Base-by-base conservation (phyloP, 2,329 filamentous ascomycete species). In the Stagonosporopsis chrysanthemi region DNA sequence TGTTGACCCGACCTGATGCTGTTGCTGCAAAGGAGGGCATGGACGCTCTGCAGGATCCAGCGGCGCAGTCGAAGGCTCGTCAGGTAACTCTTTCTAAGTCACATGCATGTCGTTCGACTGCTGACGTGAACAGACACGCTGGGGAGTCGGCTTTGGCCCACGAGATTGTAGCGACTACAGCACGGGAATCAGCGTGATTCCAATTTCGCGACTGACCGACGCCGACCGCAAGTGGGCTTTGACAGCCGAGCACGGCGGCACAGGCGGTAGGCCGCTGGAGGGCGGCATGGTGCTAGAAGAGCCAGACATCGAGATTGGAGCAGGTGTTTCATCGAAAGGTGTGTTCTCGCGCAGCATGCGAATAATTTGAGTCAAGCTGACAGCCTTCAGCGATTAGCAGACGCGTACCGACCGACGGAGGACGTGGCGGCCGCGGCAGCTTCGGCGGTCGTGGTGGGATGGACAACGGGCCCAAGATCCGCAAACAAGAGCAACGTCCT, bases 161-260 rank as follows among this genome's bases (percentile, higher is more conserved):
- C 88, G 95, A 71, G 95, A 99, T 75, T 99, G 95, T 82, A 97
- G 92, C 75, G 93, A 99, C 78, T 99, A 99, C 77, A 85, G 88
- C 65, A 95, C 89, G 11, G 95, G 95, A 47, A 84, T 98, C 76
- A 98, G 93, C 75, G 81, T 97, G 52, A 98, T 99, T 62, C 95
- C 95, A 1, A 95, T 99, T 63, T 85, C 89, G 67, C 90, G 93
- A 69, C 86, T 99, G 54, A 99, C 95, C 1, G 95, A 99, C 67
- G 95, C 95, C 24, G 95, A 99, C 79, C 87, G 91, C 61, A 97
- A 98, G 78, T 99, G 95, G 95, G 92, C 98, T 83, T 79, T 97
- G 63, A 97, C 88, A 33, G 96, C 95, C 12, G 91, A 96, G 64
- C 97, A 89, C 73, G 95, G 95, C 64, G 95, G 95, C 52, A 97